Evolutionary conservation across 2,329 filamentous ascomycete genomes (phyloP), one percentile per base, ranked within the genome.

Genomic region (Geosmithia flava): DNA sequence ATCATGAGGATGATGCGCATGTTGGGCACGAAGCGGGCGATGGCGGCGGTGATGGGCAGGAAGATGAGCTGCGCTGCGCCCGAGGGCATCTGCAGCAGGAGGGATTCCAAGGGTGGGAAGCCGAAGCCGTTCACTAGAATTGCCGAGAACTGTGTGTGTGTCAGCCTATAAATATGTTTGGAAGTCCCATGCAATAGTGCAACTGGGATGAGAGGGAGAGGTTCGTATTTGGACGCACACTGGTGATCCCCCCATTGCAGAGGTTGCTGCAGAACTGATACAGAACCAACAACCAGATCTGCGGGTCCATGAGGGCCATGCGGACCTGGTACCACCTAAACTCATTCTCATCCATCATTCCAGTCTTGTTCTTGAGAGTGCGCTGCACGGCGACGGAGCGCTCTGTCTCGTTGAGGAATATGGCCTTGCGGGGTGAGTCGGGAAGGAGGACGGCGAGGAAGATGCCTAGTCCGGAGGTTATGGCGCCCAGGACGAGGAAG

Each of bases 351-450:
- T 69, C 66, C 33, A 69, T 64, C 42, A 56, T 40, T 17, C 57
- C 50, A 42, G 61, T 51, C 33, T 48, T 48, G 56, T 88, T 88
- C 20, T 75, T 68, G 0, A 81, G 69, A 20, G 88, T 75, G 1
- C 84, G 72, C 52, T 84, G 82, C 42, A 87, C 66, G 0, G 81
- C 83, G 41, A 85, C 68, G 0, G 78, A 58, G 2, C 77, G 75
- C 50, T 88, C 83, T 48, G 76, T 70, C 49, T 80, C 72, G 29
- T 65, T 81, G 37, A 88, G 56, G 47, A 71, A 73, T 20, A 68
- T 63, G 1, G 70, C 69, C 49, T 61, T 63, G 45, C 57, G 53
- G 2, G 63, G 65, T 20, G 59, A 56, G 51, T 67, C 59, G 1
- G 66, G 67, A 3, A 71, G 57, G 15, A 67, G 55, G 20, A 65